Conservation (phyloP, 495 filamentous ascomycete genomes). For the Penicillium bialowiezense region DNA sequence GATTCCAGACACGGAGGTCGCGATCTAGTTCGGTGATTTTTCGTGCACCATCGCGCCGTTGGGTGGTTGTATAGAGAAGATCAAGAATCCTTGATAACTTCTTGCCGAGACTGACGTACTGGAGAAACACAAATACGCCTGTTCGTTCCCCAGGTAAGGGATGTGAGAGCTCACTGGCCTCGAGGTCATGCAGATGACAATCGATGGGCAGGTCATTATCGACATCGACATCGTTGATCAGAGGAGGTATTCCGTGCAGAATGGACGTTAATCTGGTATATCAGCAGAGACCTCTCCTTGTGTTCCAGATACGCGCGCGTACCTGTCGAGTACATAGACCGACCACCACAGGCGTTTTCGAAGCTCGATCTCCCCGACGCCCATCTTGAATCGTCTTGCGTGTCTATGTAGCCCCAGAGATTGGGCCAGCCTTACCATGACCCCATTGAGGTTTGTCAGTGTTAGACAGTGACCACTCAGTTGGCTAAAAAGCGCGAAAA, state of each 20-base stretch:
- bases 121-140: conserved; percentile 4
- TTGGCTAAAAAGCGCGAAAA: conserved; percentile 3
- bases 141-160: conserved; percentile 7
- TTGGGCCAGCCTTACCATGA: conserved; percentile 8
- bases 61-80: conserved; percentile 8
- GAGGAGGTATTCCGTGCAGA: conserved; percentile 1
- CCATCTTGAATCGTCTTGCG: conserved; percentile 13
- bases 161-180: neutral
- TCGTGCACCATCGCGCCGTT: conserved; percentile 3
- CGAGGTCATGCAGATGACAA: conserved; percentile 3
- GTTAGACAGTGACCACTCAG: conserved; percentile 3
- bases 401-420: conserved; percentile 15
- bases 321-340: conserved; percentile 13
- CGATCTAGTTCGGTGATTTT: conserved; percentile 6
- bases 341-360: conserved; percentile 18
- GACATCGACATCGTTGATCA: conserved; percentile 7
- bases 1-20: conserved; percentile 5
- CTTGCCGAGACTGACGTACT: conserved; percentile 6
- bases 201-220: conserved; percentile 7
- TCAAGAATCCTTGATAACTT: conserved; percentile 3
- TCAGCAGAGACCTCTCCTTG: neutral
- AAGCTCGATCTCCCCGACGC: conserved; percentile 8
- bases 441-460: conserved; percentile 3
- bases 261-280: conserved; percentile 1
- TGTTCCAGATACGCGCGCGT: no score